phyloP scores from a whole-genome alignment of 768 basidiomycete species.

The Trametes punicea region DNA sequence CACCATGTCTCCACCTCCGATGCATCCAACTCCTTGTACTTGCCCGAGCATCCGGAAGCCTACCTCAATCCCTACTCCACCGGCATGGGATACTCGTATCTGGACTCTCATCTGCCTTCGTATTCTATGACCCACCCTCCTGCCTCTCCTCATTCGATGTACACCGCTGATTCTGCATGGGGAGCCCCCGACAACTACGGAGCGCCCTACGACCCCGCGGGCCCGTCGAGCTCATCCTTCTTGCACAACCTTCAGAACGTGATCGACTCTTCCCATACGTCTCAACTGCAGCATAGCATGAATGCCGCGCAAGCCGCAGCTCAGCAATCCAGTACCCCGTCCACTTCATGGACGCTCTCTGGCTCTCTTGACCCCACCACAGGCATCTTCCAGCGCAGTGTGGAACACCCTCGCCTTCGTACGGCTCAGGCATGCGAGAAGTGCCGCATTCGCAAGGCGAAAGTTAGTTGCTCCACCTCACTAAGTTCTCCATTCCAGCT shows the following conservation, averaged over 20 bases:
- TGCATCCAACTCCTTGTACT: not conserved
- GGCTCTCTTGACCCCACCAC: slow-evolving; percentile 64
- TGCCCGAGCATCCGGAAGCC: slow-evolving; percentile 3
- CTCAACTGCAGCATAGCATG: slow-evolving; percentile 3
- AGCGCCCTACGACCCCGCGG: not conserved
- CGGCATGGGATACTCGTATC: not conserved
- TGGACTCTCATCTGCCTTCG: not conserved
- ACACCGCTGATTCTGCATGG: slow-evolving; percentile 11
- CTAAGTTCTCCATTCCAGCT: not conserved
- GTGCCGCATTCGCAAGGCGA: slow-evolving; percentile 69
- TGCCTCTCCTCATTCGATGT: slow-evolving; percentile 8
- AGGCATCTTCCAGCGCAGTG: slow-evolving; percentile 62
- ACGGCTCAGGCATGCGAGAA: slow-evolving; percentile 77
- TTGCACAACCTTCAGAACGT: slow-evolving; percentile 3
- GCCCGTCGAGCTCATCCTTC: slow-evolving; percentile 1
- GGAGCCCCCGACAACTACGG: not conserved
- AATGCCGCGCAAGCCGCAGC: not conserved
- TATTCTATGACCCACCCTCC: slow-evolving; percentile 8
- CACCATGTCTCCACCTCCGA: not conserved
- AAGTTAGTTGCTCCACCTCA: slow-evolving; percentile 41
- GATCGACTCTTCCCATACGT: slow-evolving; percentile 13
- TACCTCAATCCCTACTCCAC: not conserved
- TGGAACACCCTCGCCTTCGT: slow-evolving; percentile 61
- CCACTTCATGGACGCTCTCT: slow-evolving; percentile 36
- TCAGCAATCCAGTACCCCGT: slow-evolving; percentile 7